Base-by-base conservation (phyloP, 768 basidiomycete species). In the Boletellus ananas region DNA sequence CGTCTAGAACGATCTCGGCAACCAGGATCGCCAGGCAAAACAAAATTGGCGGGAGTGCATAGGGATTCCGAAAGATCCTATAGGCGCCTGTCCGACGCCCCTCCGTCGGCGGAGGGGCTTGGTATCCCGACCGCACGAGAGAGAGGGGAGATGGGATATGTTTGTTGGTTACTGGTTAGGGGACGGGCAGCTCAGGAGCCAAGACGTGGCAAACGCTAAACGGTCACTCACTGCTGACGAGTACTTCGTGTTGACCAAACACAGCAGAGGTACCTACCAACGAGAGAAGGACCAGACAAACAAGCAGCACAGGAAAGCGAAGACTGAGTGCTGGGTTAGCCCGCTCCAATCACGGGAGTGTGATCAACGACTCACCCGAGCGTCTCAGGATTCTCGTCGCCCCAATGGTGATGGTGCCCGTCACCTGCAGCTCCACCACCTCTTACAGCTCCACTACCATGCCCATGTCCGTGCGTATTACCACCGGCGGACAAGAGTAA, bases 401-500 rank as follows among this genome's bases (percentile, higher is more conserved):
- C 83, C 61, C 86, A 85, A 58, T 89, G 87, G 58, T 88, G 86
- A 51, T 82, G 79, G 40, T 73, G 71, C 0, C 74, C 77, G 50
- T 78, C 74, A 0, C 68, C 64, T 2, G 70, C 13, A 34, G 47
- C 40, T 14, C 25, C 45, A 8, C 17, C 31, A 6, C 46, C 54
- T 40, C 43, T 50, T 46, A 69, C 74, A 50, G 76, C 73, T 31
- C 83, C 81, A 51, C 84, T 81, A 57, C 86, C 80, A 57, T 87
- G 85, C 17, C 80, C 78, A 34, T 69, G 68, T 1, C 71, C 74
- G 18, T 78, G 74, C 82, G 75, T 90, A 86, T 47, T 91, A 81
- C 56, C 93, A 87, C 81, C 87, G 7, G 80, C 79, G 41, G 84
- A 83, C 37, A 97, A 74, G 14, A 99, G 66, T 35, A 96, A 68